These are phyloP conservation scores for Neofusicoccum umdonicola DNA, from an alignment of 2,329 filamentous ascomycete genomes.

Conservation along the genomic window DNA sequence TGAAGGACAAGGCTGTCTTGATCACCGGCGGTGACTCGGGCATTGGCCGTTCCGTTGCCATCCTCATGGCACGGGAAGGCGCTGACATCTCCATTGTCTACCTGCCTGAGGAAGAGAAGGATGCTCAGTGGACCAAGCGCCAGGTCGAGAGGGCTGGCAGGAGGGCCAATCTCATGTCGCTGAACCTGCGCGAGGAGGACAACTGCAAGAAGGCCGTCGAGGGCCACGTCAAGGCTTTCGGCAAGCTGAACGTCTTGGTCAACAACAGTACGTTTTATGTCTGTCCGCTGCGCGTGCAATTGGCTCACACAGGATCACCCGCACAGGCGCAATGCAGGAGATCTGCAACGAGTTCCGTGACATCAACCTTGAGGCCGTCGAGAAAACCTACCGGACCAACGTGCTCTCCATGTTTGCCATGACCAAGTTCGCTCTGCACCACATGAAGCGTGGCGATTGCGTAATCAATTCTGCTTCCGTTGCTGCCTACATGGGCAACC, in stretches of 20 bases:
- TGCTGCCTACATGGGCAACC: constrained; percentile 54
- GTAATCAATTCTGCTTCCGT: constrained; percentile 59
- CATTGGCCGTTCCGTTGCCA: constrained; percentile 47
- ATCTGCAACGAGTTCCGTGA: constrained; percentile 53
- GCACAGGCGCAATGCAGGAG: constrained; percentile 52
- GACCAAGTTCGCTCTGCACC: constrained; percentile 19
- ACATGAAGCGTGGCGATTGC: constrained; percentile 27
- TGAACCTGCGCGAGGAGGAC: constrained; percentile 50
- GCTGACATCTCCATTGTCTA: constrained; percentile 57
- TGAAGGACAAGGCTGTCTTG: constrained; percentile 32
- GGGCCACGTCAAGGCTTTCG: constrained; percentile 51
- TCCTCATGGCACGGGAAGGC: constrained; percentile 58
- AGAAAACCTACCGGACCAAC: constrained; percentile 51
- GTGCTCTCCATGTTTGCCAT: constrained; percentile 13
- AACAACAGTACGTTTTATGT: constrained; percentile 46
- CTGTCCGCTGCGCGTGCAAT: neutral
- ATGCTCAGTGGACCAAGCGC: constrained; percentile 54
- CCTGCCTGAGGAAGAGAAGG: constrained; percentile 55
- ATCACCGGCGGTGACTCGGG: constrained; percentile 29
- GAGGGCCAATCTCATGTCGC: constrained; percentile 48
- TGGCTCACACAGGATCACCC: neutral
- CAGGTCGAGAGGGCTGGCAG: constrained; percentile 52
- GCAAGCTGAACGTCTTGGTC: constrained; percentile 48
- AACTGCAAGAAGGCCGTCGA: constrained; percentile 54
- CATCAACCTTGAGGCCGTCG: constrained; percentile 55